phyloP scores from a whole-genome alignment of 169 alveolate species.

The Plasmodium berghei region DNA sequence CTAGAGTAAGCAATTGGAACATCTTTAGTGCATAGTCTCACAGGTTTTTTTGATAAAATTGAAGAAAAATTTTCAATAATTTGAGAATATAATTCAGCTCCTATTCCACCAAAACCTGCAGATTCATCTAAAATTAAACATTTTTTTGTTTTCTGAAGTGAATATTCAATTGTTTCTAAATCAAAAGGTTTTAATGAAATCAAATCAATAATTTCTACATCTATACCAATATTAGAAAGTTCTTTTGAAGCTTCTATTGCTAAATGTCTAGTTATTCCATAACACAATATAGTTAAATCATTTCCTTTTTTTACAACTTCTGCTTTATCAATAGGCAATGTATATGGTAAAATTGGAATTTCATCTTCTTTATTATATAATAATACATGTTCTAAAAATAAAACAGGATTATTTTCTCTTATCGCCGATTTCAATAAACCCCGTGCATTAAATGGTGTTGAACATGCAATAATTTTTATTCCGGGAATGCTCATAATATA shows the following conservation, averaged over 20 bases:
- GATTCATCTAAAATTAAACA: conserved; percentile 93
- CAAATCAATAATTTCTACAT: conserved; percentile 91
- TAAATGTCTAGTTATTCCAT: conserved; percentile 89
- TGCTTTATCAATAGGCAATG: conserved; percentile 92
- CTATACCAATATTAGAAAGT: conserved; percentile 85
- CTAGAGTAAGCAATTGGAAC: conserved; percentile 82
- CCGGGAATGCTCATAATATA: conserved; percentile 94
- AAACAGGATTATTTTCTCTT: conserved; percentile 92
- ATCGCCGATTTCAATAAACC: conserved; percentile 93
- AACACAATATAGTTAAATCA: conserved; percentile 90
- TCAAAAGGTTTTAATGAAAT: conserved; percentile 92
- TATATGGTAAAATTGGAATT: conserved; percentile 88
- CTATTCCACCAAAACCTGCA: conserved; percentile 93
- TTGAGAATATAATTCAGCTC: conserved; percentile 89
- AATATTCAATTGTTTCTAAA: conserved; percentile 86
- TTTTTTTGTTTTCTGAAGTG: conserved; percentile 91
- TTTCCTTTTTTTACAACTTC: conserved; percentile 89
- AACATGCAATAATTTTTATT: conserved; percentile 90
- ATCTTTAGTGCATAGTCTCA: conserved; percentile 81
- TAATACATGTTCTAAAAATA: conserved; percentile 93
- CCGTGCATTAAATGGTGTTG: conserved; percentile 91
- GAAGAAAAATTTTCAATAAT: conserved; percentile 80
- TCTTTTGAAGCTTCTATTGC: conserved; percentile 91
- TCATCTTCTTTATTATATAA: conserved; percentile 89
- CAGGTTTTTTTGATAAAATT: conserved; percentile 74